Evolutionary conservation across 352 stramenopile species (phyloP), one percentile per base, ranked within the genome.

Genomic region (Phytophthora uliginosa): DNA sequence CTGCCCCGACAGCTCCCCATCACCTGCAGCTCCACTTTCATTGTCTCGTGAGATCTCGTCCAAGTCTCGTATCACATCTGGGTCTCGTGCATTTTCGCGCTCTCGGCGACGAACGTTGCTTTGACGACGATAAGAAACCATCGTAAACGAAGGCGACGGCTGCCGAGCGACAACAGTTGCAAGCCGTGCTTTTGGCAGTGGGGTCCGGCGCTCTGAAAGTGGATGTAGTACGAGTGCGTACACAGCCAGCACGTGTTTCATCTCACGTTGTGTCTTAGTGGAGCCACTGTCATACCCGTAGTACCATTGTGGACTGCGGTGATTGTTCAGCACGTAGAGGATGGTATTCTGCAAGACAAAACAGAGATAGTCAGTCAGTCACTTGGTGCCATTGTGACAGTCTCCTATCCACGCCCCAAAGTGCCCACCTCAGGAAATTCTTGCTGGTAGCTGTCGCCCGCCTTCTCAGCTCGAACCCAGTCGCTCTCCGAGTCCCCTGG

Each of bases 261-360:
- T 78, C 20, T 74, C 66, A 18, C 77, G 77, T 50, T 85, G 74
- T 22, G 58, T 64, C 60, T 82, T 82, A 24, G 74, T 85, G 13
- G 77, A 71, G n/a, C 74, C 77, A 22, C 77, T 82, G 56, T 82
- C 74, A 33, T 80, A 85, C 38, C 65, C 59, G 57, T 85, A 85
- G 59, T 74, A 76, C 77, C 77, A 85, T 31, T 69, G 68, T 9
- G 74, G 74, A 45, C 67, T 82, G 26, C 62, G 71, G 33, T 73
- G 59, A 42, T 82, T 81, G 70, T 82, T 84, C 22, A 84, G 52
- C 42, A 78, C 70, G 54, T 74, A 84, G n/a, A 79, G 6, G 17
- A 82, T 52, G 42, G 66, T 34, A 42, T 81, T 79, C 70, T 84
- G 22, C 12, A 50, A 34, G 53, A 17, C 45, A 2, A 28, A 40